Percentiles rank a stretch among this genome's conserved stretches.
phyloP scores from a whole-genome alignment of 805 yeast species.

The Zygotorulaspora danielsina region DNA sequence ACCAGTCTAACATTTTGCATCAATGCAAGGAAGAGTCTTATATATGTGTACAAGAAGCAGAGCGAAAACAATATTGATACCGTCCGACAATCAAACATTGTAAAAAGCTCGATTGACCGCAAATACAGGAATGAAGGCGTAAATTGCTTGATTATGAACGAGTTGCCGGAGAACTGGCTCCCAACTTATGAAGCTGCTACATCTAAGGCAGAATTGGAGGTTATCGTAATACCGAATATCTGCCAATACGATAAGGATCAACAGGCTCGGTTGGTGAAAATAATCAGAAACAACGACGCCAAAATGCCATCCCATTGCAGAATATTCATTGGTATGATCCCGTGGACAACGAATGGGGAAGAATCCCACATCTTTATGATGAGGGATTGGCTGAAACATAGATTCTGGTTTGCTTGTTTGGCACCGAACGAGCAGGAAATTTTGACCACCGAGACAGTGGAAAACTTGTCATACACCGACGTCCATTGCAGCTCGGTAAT shows the following conservation, averaged over 20 bases:
- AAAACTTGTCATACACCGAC: constrained; percentile 4
- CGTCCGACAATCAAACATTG: constrained; percentile 11
- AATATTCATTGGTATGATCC: constrained; percentile 12
- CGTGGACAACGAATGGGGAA: constrained; percentile 8
- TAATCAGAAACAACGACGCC: constrained; percentile 10
- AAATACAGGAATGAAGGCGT: constrained; percentile 7
- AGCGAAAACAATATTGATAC: constrained; percentile 8
- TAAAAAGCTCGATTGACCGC: constrained; percentile 11
- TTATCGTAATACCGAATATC: constrained; percentile 21
- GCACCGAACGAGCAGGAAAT: constrained; percentile 12
- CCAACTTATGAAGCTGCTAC: background rate
- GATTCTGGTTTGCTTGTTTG: constrained; percentile 34
- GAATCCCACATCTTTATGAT: constrained; percentile 8
- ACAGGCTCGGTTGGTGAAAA: constrained; percentile 14
- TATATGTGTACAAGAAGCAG: constrained; percentile 16
- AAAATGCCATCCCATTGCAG: background rate
- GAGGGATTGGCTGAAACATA: constrained; percentile 40
- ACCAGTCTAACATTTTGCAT: constrained; percentile 21
- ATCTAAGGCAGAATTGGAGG: constrained; percentile 3
- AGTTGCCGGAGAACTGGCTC: constrained; percentile 2
- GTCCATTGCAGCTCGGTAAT: constrained; percentile 45
- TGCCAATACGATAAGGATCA: constrained; percentile 13
- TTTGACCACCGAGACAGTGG: constrained; percentile 3
- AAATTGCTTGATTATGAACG: constrained; percentile 7
- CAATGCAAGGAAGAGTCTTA: constrained; percentile 18